Evolutionary conservation across 495 filamentous ascomycete genomes (phyloP), one percentile per base, ranked within the genome.

Genomic region (Lasiosphaeris hirsuta): DNA sequence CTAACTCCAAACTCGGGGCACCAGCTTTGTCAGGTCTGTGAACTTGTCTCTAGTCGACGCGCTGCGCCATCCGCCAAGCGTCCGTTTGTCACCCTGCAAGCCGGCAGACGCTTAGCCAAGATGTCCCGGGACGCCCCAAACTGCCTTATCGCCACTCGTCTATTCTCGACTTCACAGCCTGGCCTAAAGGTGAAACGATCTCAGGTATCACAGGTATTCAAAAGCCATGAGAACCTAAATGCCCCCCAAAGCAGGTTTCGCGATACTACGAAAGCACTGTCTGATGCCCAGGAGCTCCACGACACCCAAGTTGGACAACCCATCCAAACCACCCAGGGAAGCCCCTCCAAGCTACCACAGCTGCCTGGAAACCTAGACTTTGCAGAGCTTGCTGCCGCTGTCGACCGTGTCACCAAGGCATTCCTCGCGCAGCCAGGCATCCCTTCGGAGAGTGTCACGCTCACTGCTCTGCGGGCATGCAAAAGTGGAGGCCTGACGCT

Each of bases 391-490:
- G 19, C 41, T 15, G 52, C 55, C n/a, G 61, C 65, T n/a, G 63
- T 71, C 35, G 60, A 63, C 59, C 68, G 66, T 51, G 60, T 69
- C 54, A 60, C 59, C 23, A 71, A 61, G 56, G 54, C 44, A 14
- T 72, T 74, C 46, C 41, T 66, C 42, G 61, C 58, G 36, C 60
- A 64, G 44, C 43, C 58, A 37, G 66, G 66, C 35, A 68, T 72
- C 39, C 72, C 70, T 4, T 65, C 69, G 0, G 69, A 72, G 50
- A 23, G 65, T 19, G 57, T 54, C 40, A 69, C 72, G 10, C 56
- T 70, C 11, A 61, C 60, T 2, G 69, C 70, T 11, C 67, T 74
- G 51, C 69, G 62, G 34, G 60, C 65, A 7, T 65, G 68, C 23
- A 57, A 59, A 4, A 62, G 64, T 44, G 52, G 55, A 15, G 61